phyloP scores from a whole-genome alignment of 2,329 filamentous ascomycete genomes.

The Ceratocystis cubensis region DNA sequence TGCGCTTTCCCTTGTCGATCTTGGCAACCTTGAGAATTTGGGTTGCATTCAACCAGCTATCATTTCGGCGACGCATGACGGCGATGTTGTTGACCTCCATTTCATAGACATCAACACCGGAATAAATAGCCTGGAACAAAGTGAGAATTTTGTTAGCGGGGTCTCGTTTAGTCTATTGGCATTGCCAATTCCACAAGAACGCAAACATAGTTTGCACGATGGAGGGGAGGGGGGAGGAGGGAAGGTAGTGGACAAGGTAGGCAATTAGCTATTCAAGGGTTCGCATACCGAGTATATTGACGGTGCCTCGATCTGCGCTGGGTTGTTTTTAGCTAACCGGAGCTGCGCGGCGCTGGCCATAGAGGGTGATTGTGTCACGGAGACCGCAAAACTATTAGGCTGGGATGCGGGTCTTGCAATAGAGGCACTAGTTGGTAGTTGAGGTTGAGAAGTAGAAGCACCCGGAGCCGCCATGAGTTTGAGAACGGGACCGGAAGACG shows the following conservation, averaged over 20 bases:
- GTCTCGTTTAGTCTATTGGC: too few species aligned
- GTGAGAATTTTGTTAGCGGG: background rate
- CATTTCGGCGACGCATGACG: conserved; percentile 88
- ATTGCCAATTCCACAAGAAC: too few species aligned
- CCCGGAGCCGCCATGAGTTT: conserved; percentile 3
- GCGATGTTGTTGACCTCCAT: conserved; percentile 92
- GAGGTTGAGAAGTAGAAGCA: background rate
- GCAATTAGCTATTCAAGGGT: background rate
- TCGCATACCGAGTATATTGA: conserved; percentile 50
- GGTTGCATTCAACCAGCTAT: conserved; percentile 95
- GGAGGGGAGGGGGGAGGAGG: background rate
- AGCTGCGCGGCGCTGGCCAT: conserved; percentile 3
- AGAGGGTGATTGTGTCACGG: background rate
- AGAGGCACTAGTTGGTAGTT: background rate
- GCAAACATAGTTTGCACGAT: conserved; percentile 19
- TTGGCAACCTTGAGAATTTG: conserved; percentile 96
- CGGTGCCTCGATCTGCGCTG: conserved; percentile 33
- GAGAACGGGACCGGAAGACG: background rate
- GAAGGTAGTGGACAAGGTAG: background rate
- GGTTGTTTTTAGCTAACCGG: conserved; percentile 25
- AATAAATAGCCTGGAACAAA: conserved; percentile 62
- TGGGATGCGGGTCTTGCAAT: background rate
- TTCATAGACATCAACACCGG: conserved; percentile 91
- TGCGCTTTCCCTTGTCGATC: conserved; percentile 93
- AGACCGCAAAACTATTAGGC: background rate